Conservation (phyloP, 2,329 filamentous ascomycete genomes). For the Trichoderma harzianum region DNA sequence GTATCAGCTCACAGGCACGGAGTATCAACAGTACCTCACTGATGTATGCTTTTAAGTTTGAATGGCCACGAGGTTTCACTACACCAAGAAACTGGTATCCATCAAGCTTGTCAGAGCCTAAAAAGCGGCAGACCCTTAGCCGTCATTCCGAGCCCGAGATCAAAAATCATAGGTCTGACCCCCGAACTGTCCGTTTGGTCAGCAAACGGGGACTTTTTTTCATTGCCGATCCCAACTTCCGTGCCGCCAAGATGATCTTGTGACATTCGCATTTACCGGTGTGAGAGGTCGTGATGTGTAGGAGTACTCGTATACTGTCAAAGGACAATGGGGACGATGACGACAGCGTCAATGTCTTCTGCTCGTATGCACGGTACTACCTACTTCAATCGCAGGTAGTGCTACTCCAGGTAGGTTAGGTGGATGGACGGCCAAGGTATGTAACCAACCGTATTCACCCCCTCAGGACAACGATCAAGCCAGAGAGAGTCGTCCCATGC, state of each 20-base stretch:
- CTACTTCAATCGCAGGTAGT: background rate
- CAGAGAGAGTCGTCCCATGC: background rate
- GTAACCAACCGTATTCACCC: background rate
- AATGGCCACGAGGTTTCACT: background rate
- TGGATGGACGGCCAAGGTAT: background rate
- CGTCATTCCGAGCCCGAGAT: background rate
- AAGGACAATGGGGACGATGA: background rate
- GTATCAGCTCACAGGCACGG: background rate
- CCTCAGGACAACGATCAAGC: background rate
- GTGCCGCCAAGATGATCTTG: background rate
- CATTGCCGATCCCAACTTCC: conserved; percentile 4
- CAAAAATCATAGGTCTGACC: background rate
- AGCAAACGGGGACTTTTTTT: background rate
- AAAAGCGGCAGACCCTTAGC: background rate
- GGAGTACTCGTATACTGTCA: background rate
- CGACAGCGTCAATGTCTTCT: background rate
- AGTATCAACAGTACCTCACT: too few relatives aligned
- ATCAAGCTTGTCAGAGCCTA: background rate
- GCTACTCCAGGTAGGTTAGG: background rate
- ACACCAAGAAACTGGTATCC: background rate
- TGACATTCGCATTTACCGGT: background rate
- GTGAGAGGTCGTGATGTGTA: background rate
- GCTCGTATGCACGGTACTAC: background rate
- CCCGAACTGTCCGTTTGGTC: background rate
- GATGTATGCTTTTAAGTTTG: background rate